Evolutionary conservation across 257 asterid species (phyloP), one percentile per base, ranked within the genome.

Genomic region (Perilla frutescens): DNA sequence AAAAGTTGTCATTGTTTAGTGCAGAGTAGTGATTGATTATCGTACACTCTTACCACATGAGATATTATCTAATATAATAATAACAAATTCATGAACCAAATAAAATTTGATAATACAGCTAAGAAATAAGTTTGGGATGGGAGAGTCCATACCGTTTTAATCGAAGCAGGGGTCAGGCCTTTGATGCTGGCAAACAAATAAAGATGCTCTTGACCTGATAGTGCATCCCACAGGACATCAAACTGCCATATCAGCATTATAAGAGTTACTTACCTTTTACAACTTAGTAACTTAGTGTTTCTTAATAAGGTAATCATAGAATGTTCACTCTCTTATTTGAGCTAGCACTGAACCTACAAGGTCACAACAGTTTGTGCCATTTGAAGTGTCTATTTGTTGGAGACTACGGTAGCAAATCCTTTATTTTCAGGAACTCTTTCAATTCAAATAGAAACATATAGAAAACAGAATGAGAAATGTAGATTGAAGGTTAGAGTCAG

Each of bases 181-280:
- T 90, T 93, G 84, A 91, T 89, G 83, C 87, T 79, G 61, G 98
- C 96, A 79, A 93, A 93, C 76, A 93, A 86, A 77, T 79, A 50
- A 68, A 93, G 96, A 82, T 93, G 98, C 84, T 93, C 98, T 88
- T 78, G 76, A 62, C 94, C 96, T 36, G 98, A 91, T 68, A 93
- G 82, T 62, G 87, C 96, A 80, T 88, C 96, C 98, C 98, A 93
- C 75, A 93, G 93, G 74, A 91, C 67, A 79, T 93, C 98, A 87
- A 91, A 93, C 98, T 93, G 79, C 62, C 37, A 71, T 73, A 79
- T 34, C 59, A 68, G 50, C 74, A 74, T 34, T 36, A 65, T 34
- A 26, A 13, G 59, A 76, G 76, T 74, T 62, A 68, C 70, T 56
- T 69, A 67, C 66, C 40, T 50, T 63, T 60, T 32, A 32, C 57